phyloP scores from a whole-genome alignment of 192 early-diverging fungal genomes.

The Backusella psychrophila region DNA sequence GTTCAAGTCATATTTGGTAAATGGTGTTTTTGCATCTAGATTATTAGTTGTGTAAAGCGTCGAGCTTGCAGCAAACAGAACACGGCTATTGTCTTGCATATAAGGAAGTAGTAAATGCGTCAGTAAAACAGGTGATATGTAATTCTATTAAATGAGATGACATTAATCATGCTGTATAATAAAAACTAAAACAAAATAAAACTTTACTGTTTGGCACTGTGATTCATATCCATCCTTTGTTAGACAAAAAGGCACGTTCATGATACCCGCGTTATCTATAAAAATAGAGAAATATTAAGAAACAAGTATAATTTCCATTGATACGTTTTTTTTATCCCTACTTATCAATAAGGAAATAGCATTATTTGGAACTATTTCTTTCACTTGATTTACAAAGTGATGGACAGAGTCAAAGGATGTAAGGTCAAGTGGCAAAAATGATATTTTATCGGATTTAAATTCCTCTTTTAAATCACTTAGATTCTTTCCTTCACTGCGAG shows the following conservation, averaged over 20 bases:
- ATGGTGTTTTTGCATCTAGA: background rate
- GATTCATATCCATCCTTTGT: conserved; percentile 10
- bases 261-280: conserved; percentile 20
- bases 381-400: background rate
- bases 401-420: conserved; percentile 11
- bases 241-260: conserved; percentile 6
- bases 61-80: conserved; percentile 16
- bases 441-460: background rate
- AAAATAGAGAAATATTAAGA: background rate
- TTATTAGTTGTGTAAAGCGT: conserved; percentile 10
- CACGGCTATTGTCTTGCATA: background rate
- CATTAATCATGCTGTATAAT: background rate
- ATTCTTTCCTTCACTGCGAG: background rate
- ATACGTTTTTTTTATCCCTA: background rate
- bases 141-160: background rate
- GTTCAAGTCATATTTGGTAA: background rate
- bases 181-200: background rate
- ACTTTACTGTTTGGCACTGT: conserved; percentile 19
- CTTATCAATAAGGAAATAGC: background rate
- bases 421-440: background rate
- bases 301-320: background rate
- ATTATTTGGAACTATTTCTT: background rate
- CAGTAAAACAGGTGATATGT: conserved; percentile 4
- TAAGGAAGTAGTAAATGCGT: background rate
- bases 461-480: background rate